Percentiles rank a stretch among this genome's conserved stretches.
Conservation (phyloP, 2,329 filamentous ascomycete species). For the Magnaporthiopsis incrustans region DNA sequence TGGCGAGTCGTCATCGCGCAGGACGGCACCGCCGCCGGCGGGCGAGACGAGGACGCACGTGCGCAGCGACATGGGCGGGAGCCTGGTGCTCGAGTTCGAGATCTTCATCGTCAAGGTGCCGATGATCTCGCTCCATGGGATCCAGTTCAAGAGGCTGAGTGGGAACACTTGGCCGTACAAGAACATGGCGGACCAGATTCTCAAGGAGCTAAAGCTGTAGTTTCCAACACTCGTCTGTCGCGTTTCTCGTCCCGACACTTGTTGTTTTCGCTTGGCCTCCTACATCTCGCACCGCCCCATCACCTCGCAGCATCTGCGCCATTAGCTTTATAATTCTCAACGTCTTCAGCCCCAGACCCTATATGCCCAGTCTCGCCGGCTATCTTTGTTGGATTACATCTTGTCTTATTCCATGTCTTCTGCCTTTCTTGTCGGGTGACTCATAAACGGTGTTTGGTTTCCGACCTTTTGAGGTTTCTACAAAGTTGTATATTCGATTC, state of each 20-base stretch:
- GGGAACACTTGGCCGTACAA: conserved; percentile 99
- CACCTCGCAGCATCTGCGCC: background rate
- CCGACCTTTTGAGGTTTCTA: background rate
- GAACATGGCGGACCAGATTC: conserved; percentile 93
- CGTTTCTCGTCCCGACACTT: background rate
- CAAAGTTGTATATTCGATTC: background rate
- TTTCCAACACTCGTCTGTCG: background rate
- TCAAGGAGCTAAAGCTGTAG: conserved; percentile 75
- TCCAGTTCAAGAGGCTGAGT: conserved; percentile 95
- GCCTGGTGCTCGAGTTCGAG: conserved; percentile 82
- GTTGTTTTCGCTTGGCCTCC: background rate
- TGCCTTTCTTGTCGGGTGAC: background rate
- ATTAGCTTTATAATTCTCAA: background rate
- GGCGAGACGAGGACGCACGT: conserved; percentile 91
- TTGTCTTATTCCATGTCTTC: background rate
- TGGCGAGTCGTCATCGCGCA: conserved; percentile 31
- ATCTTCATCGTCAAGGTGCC: conserved; percentile 98
- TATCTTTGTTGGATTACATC: background rate
- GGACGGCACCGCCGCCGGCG: conserved; percentile 32
- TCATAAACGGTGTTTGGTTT: background rate
- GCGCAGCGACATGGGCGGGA: conserved; percentile 79
- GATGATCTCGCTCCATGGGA: conserved; percentile 82
- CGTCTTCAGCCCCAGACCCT: background rate
- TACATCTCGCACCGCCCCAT: background rate
- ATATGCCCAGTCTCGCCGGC: background rate